These are phyloP conservation scores for Monosporascus cannonballus DNA, from an alignment of 2,329 filamentous ascomycete genomes.

Conservation along the genomic window DNA sequence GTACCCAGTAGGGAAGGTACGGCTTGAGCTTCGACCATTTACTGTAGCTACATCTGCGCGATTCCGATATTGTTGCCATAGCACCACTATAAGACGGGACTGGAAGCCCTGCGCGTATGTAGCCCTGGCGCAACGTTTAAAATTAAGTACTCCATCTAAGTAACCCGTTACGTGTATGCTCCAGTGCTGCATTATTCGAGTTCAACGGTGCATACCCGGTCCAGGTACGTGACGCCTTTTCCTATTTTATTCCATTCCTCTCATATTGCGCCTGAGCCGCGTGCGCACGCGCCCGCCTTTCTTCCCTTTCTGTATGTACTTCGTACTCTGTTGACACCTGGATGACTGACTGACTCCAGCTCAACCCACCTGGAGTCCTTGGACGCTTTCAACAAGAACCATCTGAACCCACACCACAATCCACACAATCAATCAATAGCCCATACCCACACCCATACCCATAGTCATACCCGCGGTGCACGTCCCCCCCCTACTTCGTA, in stretches of 20 bases:
- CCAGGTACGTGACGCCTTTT: too few species aligned
- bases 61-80: background rate
- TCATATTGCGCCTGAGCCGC: too few species aligned
- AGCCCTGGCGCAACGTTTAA: too few species aligned
- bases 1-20: too few species aligned
- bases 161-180: too few species aligned
- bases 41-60: background rate
- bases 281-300: background rate
- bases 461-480: background rate
- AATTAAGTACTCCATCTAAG: too few species aligned
- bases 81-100: background rate
- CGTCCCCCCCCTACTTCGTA: background rate
- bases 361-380: background rate
- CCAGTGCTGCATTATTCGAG: too few species aligned
- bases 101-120: too few species aligned
- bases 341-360: background rate
- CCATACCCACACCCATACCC: too few species aligned
- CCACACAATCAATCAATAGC: background rate
- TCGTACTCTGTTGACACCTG: too few species aligned
- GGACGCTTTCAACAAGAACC: background rate
- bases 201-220: too few species aligned
- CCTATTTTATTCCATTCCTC: background rate
- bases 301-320: background rate
- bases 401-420: background rate
- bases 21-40: background rate